Evolutionary conservation across 2,329 filamentous ascomycete genomes (phyloP), one percentile per base, ranked within the genome.

Genomic region (Xylariaceae sp.): DNA sequence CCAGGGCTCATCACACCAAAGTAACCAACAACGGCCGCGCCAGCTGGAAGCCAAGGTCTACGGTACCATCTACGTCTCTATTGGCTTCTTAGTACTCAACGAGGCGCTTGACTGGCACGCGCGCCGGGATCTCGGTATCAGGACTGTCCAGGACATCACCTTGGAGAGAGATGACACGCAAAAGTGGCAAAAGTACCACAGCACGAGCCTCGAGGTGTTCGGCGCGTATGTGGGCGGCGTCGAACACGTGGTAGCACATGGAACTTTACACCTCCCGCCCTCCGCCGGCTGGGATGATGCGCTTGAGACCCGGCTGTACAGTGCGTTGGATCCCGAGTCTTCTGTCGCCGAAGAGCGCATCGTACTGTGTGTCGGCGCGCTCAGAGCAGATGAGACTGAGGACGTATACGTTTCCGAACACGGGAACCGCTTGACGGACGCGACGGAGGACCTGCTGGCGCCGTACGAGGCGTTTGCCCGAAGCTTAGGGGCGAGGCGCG

Each of bases 251-350:
- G 11, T 35, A 32, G 34, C 44, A 30, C 37, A 48, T 15, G 42
- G 34, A 7, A 19, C 16, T 4, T 22, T 50, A 19, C 35, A 17
- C 3, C 19, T 42, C 2, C 41, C 28, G 9, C n/a, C 34, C 12
- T 39, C 44, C 9, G 19, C 42, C 6, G 42, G 31, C 4, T 39
- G 33, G 42, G 35, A n/a, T 16, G 46, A 43, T 19, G 41, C 46
- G 19, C 19, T 51, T 3, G 33, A 47, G 11, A 38, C 38, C 7
- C 42, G 35, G 24, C 16, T 50, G 9, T 29, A 49, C 34, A 50
- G 44, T 8, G 29, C 46, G 18, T 43, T 49, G 4, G 49, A 56
- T 39, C 51, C 52, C 1, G 49, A 54, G 1, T 38, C 38, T 9
- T 13, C 50, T 43, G n/a, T 40, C 39, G n/a, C 45, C 33, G 2